These are phyloP conservation scores for Stemphylium vesicarium DNA, from an alignment of 2,329 filamentous ascomycete genomes.

Conservation along the genomic window DNA sequence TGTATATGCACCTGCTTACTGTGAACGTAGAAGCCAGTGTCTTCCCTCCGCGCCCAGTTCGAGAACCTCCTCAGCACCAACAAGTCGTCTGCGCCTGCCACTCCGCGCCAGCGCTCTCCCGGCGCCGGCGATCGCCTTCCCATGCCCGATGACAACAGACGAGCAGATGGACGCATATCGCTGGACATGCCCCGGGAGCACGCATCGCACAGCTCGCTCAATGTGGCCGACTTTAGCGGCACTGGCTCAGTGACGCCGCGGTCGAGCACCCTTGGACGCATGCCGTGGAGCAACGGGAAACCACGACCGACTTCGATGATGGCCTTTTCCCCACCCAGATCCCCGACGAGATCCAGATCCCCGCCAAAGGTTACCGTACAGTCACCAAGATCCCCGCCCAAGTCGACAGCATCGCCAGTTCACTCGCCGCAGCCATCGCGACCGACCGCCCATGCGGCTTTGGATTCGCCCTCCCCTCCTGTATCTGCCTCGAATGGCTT, in stretches of 20 bases:
- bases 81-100: conserved; percentile 30
- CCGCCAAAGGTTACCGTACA: conserved; percentile 72
- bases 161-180: conserved; percentile 48
- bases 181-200: conserved; percentile 51
- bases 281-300: conserved; percentile 46
- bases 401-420: conserved; percentile 44
- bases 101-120: conserved; percentile 38
- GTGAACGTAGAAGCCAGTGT: conserved; percentile 72
- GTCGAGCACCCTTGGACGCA: conserved; percentile 40
- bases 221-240: conserved; percentile 47
- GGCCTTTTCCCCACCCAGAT: conserved; percentile 54
- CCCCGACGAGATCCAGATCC: conserved; percentile 58
- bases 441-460: conserved; percentile 28
- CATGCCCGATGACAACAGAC: conserved; percentile 36
- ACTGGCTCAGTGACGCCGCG: conserved; percentile 42
- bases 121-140: conserved; percentile 42
- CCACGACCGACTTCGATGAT: conserved; percentile 58
- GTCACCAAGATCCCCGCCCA: conserved; percentile 72
- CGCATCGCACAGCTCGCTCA: conserved; percentile 28
- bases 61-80: conserved; percentile 70
- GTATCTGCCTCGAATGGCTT: conserved; percentile 24
- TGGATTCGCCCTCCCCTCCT: conserved; percentile 30
- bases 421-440: conserved; percentile 45
- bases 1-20: conserved; percentile 18
- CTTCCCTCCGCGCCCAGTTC: conserved; percentile 79